A percentile compares a stretch with the other conserved stretches of the same genome.
These are phyloP conservation scores for Suillus fuscotomentosus DNA, from an alignment of 768 basidiomycete genomes.

Conservation along the genomic window DNA sequence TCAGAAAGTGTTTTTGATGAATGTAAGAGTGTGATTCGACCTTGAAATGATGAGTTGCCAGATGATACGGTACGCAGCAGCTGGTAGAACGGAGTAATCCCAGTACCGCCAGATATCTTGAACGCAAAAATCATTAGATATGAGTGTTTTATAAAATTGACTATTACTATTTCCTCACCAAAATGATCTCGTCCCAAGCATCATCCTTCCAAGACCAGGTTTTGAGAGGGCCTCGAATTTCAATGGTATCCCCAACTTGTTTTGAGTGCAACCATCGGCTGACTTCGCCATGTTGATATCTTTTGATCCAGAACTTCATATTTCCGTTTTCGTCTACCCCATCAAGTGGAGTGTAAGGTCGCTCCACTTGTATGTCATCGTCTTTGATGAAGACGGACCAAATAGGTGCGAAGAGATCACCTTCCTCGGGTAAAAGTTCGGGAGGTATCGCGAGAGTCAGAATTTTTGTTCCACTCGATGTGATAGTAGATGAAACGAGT, in stretches of 20 bases:
- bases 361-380: conserved; percentile 84
- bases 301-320: conserved; percentile 82
- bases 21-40: conserved; percentile 74
- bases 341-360: conserved; percentile 80
- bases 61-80: conserved; percentile 58
- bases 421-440: conserved; percentile 31
- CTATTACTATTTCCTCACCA: conserved; percentile 45
- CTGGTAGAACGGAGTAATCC: conserved; percentile 84
- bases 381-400: conserved; percentile 85
- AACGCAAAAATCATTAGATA: neutral
- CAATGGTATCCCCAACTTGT: conserved; percentile 61
- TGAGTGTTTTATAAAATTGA: neutral
- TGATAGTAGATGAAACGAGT: conserved; percentile 50
- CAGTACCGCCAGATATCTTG: conserved; percentile 89
- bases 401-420: conserved; percentile 40
- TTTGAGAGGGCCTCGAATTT: conserved; percentile 71
- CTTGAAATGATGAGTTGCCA: conserved; percentile 27
- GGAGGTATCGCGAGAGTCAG: conserved; percentile 59
- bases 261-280: conserved; percentile 81
- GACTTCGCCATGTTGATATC: conserved; percentile 76
- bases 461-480: conserved; percentile 61
- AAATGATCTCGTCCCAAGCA: conserved; percentile 76
- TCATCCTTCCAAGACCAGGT: conserved; percentile 61
- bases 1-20: conserved; percentile 60
- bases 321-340: conserved; percentile 65